Percentiles rank a stretch among this genome's conserved stretches.
Evolutionary conservation across 2,329 filamentous ascomycete species (phyloP).

Genomic region (Penicillium sp.): DNA sequence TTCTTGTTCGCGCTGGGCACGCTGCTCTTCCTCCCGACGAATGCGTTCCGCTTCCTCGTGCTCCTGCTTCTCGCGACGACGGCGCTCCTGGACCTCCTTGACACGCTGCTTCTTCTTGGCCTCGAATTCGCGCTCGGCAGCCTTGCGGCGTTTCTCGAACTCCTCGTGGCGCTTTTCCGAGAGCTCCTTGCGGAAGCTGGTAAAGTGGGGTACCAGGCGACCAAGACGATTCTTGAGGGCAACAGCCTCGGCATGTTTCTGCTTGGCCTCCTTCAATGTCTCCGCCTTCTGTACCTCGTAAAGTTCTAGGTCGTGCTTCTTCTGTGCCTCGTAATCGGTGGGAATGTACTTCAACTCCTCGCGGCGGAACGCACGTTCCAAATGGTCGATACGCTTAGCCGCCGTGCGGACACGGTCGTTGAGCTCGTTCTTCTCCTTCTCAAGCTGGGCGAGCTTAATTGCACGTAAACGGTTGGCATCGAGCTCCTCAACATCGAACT

Average conservation of each 20-base stretch:
- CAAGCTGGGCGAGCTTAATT: conserved; percentile 90
- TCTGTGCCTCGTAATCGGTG: conserved; percentile 78
- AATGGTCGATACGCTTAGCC: conserved; percentile 90
- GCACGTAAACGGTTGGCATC: conserved; percentile 86
- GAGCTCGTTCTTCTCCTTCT: conserved; percentile 96
- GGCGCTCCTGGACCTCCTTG: conserved; percentile 80
- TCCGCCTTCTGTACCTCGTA: conserved; percentile 75
- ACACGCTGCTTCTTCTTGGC: conserved; percentile 81
- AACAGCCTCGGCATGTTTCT: conserved; percentile 86
- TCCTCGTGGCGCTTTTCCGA: conserved; percentile 85
- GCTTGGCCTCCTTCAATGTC: conserved; percentile 71
- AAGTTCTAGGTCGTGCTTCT: conserved; percentile 66
- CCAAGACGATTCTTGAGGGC: conserved; percentile 88
- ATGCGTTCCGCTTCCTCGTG: conserved; percentile 75
- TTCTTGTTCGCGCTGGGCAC: conserved; percentile 71
- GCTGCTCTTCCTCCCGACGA: conserved; percentile 79
- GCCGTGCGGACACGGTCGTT: conserved; percentile 86
- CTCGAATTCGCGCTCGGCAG: conserved; percentile 88
- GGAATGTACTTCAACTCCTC: conserved; percentile 90
- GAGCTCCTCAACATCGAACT: conserved; percentile 69
- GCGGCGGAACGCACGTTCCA: conserved; percentile 93
- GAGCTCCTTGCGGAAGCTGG: conserved; percentile 72
- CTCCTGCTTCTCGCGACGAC: conserved; percentile 75
- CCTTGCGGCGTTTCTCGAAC: conserved; percentile 88
- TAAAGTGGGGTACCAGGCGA: conserved; percentile 77